Evolutionary conservation across 306 rosid species (phyloP), one percentile per base, ranked within the genome.

Genomic region (Lathyrus sativus): DNA sequence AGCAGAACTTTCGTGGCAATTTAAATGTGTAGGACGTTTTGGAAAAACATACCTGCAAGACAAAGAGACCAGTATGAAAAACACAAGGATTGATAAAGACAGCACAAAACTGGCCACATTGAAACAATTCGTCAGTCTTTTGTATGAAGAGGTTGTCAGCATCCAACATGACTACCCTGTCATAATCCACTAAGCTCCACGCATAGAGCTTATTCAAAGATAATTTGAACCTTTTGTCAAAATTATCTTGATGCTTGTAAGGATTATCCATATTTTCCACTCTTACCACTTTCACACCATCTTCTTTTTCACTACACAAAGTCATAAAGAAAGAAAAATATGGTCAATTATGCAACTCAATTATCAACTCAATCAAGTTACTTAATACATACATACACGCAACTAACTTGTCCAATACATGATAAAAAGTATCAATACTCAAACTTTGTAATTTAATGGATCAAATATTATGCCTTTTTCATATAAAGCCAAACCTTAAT

Each of bases 41-140:
- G 65, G 75, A 55, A 14, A 45, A 45, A 58, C 2, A 13, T 67
- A 90, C 97, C 87, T 90, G 88, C 67, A 91, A 72, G 61, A 91
- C 97, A 44, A 91, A 91, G 75, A 91, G 97, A 50, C 97, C 97
- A 0, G 97, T 91, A 63, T 91, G 97, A 72, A 91, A 88, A 62
- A 87, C 79, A 62, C 97, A 91, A 60, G 97, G 98, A 51, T 91
- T 91, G 78, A 91, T 91, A 70, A 89, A 91, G 79, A 81, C 95
- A 0, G 98, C 98, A 76, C 96, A 92, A 7, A 92, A 92, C 15
- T 87, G 90, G 29, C 98, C 98, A 43, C 98, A 92, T 53, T 84
- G 89, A 78, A 92, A 92, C 58, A 92, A 68, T 73, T 92, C 98
- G 8, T 85, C 98, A 0, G 96, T 87, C 11, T 82, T 87, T 0